A percentile compares a stretch with the other conserved stretches of the same genome.
Conservation (phyloP, 768 basidiomycete species). For the Psilocybe cyanescens region DNA sequence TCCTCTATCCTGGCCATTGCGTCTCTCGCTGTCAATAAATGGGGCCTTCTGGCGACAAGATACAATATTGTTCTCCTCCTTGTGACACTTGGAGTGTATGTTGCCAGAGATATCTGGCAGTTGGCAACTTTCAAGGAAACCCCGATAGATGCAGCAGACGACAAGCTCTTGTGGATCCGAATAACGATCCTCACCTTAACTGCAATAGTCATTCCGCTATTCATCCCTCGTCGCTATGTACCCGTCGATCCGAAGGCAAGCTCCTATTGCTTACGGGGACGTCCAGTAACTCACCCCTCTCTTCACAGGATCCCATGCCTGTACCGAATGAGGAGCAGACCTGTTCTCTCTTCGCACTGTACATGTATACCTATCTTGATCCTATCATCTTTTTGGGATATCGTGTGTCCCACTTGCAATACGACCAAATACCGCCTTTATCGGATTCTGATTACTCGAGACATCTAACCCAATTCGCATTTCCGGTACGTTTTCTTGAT, state of each 20-base stretch:
- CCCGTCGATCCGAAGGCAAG: conserved; percentile 53
- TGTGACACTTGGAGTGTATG: conserved; percentile 44
- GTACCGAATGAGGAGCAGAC: conserved; percentile 53
- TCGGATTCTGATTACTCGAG: conserved; percentile 56
- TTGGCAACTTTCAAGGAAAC: conserved; percentile 48
- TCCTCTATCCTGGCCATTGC: conserved; percentile 35
- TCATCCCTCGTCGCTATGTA: conserved; percentile 56
- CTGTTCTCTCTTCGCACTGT: conserved; percentile 44
- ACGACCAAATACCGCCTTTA: conserved; percentile 61
- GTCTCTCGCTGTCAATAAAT: conserved; percentile 30
- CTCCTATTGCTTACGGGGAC: background rate
- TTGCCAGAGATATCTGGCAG: conserved; percentile 61
- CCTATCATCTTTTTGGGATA: conserved; percentile 50
- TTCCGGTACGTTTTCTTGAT: conserved; percentile 1
- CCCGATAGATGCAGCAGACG: conserved; percentile 49
- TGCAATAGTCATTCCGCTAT: conserved; percentile 52
- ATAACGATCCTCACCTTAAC: conserved; percentile 44
- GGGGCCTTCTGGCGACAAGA: conserved; percentile 28
- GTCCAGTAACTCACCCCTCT: background rate
- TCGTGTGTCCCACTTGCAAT: conserved; percentile 44
- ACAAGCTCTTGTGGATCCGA: conserved; percentile 51
- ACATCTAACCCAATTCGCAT: conserved; percentile 16
- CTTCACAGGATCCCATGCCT: conserved; percentile 31
- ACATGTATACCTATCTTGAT: conserved; percentile 60
- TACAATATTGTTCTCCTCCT: conserved; percentile 34